Evolutionary conservation across 2,329 filamentous ascomycete species (phyloP).

Genomic region (Penicillium sumatraense): DNA sequence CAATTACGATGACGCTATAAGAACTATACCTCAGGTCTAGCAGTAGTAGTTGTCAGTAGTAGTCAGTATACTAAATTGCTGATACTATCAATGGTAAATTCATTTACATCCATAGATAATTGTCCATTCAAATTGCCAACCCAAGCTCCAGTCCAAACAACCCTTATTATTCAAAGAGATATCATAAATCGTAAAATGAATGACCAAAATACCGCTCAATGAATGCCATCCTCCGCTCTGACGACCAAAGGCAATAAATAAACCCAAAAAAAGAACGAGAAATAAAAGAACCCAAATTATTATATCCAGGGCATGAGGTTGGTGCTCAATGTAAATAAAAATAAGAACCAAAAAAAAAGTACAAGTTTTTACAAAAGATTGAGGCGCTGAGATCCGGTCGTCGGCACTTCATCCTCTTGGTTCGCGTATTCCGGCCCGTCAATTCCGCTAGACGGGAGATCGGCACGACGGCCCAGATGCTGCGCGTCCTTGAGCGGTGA

Average conservation of each 20-base stretch:
- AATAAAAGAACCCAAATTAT: conserved; percentile 7
- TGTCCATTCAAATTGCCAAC: too few species aligned
- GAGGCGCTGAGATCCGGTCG: conserved; percentile 10
- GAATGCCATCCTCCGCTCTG: too few species aligned
- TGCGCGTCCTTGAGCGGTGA: conserved; percentile 15
- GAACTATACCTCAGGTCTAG: background rate
- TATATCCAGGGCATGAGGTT: conserved; percentile 19
- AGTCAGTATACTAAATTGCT: background rate
- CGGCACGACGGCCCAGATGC: conserved; percentile 11
- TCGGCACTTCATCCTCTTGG: conserved; percentile 16
- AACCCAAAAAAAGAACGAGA: too few species aligned
- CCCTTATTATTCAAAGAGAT: too few species aligned
- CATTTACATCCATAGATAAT: too few species aligned
- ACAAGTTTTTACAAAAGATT: conserved; percentile 19
- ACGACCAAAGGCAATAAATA: too few species aligned
- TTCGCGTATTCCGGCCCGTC: conserved; percentile 16
- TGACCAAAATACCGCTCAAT: background rate
- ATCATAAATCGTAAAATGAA: conserved; percentile 19
- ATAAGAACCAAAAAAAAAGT: too few species aligned
- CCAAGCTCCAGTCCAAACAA: background rate
- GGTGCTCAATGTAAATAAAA: too few species aligned
- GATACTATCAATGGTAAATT: too few species aligned
- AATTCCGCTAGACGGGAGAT: conserved; percentile 22
- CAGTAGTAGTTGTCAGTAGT: too few species aligned
- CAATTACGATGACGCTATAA: conserved; percentile 16